Base-by-base conservation (phyloP, 176 grass and related monocot genomes). In the Raddia guianensis region DNA sequence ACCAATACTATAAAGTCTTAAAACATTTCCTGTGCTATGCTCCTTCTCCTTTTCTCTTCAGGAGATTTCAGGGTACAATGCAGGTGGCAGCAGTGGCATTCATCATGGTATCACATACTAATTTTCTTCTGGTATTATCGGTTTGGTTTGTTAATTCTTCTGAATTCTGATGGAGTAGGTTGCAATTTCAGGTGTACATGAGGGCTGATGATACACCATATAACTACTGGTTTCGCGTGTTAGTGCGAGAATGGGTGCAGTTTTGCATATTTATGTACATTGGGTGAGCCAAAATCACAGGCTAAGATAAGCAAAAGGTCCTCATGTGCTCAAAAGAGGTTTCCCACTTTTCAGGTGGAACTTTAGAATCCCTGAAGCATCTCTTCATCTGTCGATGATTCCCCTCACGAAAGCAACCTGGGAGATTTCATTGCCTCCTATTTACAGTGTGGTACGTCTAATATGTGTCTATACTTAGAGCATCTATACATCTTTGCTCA, bases 61-160 rank as follows among this genome's bases (percentile, higher is more conserved):
- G 95, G 92, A 95, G 90, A 89, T 98, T 98, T 86, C 95, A 95
- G 84, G 86, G 86, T 18, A 92, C 92, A 51, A 98, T 98, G 95
- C 95, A 98, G 84, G 87, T 98, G 54, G 88, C 90, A 6, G 90
- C 90, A 40, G 77, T 98, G 62, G 86, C 85, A 82, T 94, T 95
- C 76, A 92, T 98, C 91, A 75, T 98, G 92, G 95, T 98, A 93
- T 2, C 64, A n/a, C 14, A 0, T 74, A 13, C 14, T 0, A 34
- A 48, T 27, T 60, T 18, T 67, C 21, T 43, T 63, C 46, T 14
- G 35, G 12, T 54, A 48, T 57, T 15, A 34, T 62, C 46, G 33
- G 7, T 34, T 80, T 63, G 27, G 7, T 78, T 72, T 66, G 33
- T 7, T 34, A 18, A 44, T 56, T 73, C 19, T 77, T 40, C 68